Base-by-base conservation (phyloP, 2,329 filamentous ascomycete species). In the Arthrobotrys iridis region DNA sequence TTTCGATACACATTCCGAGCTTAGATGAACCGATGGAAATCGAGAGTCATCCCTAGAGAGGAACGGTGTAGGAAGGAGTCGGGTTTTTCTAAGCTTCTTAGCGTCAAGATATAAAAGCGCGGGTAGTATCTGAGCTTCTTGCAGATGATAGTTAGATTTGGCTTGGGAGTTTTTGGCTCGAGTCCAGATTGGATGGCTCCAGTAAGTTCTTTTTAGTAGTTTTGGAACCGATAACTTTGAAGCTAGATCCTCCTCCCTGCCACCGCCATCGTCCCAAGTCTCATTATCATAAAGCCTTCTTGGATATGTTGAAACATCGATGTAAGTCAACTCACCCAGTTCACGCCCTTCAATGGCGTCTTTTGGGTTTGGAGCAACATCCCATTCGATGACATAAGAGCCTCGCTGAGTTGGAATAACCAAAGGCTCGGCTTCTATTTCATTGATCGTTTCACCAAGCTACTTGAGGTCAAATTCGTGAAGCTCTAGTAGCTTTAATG, bases 101-200 rank as follows among this genome's bases (percentile, higher is more conserved):
- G 30, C 15, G 22, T 55, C 28, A 6, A 55, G 30, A 18, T 55
- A 55, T 37, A 55, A 6, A 1, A 55, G 30, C 13, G 50, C 50
- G 4, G 50, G 37, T n/a, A 55, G 10, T 4, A 55, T 24, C n/a
- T 55, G 50, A 15, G 50, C 50, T n/a, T 55, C 50, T 24, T 55
- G 30, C 10, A 22, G 18, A 6, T 55, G 30, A 37, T 22, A 55
- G 1, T 8, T 1, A 15, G 50, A 24, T 20, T 55, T 55, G 3
- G 13, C 50, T 2, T 35, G 20, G 3, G 22, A 1, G 18, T 55
- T 35, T 18, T 30, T 30, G 4, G 30, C 18, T 24, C 30, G 50
- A 22, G 30, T 55, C 50, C 50, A 55, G 10, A 24, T 55, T 13
- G 48, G 6, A n/a, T 55, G 35, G 10, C 15, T 8, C 50, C 30